Percentiles rank a stretch among this genome's conserved stretches.
phyloP scores from a whole-genome alignment of 2,329 filamentous ascomycete species.

The Mycosphaerelloides madeirae region DNA sequence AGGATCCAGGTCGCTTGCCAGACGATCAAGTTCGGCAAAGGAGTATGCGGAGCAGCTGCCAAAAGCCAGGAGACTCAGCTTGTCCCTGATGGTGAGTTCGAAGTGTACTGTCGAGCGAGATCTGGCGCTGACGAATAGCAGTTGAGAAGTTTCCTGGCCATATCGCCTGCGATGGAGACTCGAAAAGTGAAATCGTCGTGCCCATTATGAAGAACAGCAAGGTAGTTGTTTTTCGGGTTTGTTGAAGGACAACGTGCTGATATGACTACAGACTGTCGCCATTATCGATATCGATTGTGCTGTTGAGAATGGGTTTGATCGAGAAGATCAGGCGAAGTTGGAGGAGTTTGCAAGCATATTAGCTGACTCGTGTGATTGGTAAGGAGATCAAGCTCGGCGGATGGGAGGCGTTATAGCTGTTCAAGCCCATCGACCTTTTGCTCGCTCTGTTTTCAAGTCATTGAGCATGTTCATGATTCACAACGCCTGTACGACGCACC shows the following conservation, averaged over 20 bases:
- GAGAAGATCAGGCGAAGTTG: constrained; percentile 60
- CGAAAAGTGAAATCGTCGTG: constrained; percentile 76
- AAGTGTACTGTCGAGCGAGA: no score
- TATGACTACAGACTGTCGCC: constrained; percentile 52
- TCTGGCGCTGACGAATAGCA: no score
- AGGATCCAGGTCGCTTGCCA: constrained; percentile 61
- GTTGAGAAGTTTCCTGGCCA: constrained; percentile 70
- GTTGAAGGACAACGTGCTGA: constrained; percentile 3
- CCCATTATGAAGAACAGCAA: constrained; percentile 56
- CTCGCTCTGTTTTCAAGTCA: no score
- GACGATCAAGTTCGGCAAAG: constrained; percentile 65
- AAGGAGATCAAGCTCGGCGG: no score
- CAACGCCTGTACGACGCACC: no score
- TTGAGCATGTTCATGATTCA: no score
- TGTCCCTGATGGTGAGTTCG: constrained; percentile 49
- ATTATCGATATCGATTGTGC: constrained; percentile 80
- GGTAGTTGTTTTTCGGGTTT: constrained; percentile 32
- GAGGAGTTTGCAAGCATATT: constrained; percentile 62
- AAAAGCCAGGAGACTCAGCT: constrained; percentile 58
- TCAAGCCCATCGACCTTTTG: no score
- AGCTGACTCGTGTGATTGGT: constrained; percentile 61
- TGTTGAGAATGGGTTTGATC: constrained; percentile 61
- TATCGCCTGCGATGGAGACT: constrained; percentile 74
- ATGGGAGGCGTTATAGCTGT: no score
- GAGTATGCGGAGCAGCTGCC: constrained; percentile 72